Percentiles rank a stretch among this genome's conserved stretches.
phyloP scores from a whole-genome alignment of 139 green algal genomes.

The Gonium pectorale region DNA sequence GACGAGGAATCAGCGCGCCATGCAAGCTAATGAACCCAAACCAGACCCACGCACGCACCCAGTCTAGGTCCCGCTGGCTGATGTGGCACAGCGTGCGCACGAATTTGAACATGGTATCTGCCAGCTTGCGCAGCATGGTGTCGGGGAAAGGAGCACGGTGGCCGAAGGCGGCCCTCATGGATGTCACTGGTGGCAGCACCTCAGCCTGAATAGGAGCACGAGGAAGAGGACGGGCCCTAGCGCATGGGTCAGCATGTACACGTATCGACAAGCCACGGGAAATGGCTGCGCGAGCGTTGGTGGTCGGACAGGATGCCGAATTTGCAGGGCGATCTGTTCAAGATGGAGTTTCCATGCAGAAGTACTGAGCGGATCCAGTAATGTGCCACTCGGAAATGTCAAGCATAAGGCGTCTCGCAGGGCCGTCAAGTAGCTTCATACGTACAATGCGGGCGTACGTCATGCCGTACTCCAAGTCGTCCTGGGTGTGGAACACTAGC shows the following conservation, averaged over 20 bases:
- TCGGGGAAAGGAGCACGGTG: neutral
- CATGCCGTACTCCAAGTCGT: slow-evolving; percentile 27
- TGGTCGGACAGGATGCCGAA: no score
- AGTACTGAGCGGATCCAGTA: no score
- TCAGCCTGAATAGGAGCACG: neutral
- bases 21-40: no score
- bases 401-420: no score
- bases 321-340: no score
- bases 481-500: slow-evolving; percentile 5
- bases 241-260: no score
- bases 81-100: slow-evolving; percentile 25
- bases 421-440: no score
- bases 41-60: slow-evolving; percentile 12
- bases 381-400: no score
- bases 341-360: no score
- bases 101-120: slow-evolving; percentile 19
- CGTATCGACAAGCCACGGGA: no score
- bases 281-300: no score
- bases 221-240: neutral
- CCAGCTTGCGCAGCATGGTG: neutral
- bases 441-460: slow-evolving; percentile 18
- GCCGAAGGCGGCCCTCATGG: slow-evolving; percentile 7
- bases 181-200: slow-evolving; percentile 16
- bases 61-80: slow-evolving; percentile 17
- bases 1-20: no score